Base-by-base conservation (phyloP, 2,329 filamentous ascomycete species). In the Claviceps citrina region DNA sequence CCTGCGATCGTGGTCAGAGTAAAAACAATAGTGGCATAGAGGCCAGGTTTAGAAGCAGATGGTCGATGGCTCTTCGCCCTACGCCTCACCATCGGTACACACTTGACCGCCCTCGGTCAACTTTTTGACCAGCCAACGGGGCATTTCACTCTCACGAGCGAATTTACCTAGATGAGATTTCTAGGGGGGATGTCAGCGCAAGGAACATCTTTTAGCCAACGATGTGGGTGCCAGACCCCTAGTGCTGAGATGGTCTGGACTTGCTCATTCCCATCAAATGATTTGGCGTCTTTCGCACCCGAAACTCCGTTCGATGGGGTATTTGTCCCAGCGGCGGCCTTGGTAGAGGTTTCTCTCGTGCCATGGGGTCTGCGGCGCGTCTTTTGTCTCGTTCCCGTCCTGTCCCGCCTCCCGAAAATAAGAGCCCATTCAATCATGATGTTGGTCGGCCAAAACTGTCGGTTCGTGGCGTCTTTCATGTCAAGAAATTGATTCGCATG, bases 1-100 rank as follows among this genome's bases (percentile, higher is more conserved):
- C 70, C 70, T 56, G 51, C 44, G 1, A 54, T n/a, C 12, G 7
- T 26, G 12, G 30, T 39, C 22, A 39, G 31, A 39, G 25, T 9
- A 7, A 25, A 20, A 15, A 15, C 7, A 10, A 24, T 16, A 13
- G 19, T 5, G 13, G 13, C 12, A n/a, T 30, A 15, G 2, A 37
- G 12, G 18, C 6, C 4, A 20, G 18, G 27, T 22, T 8, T 3
- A 12, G 25, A 31, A 38, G 8, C 8, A 13, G n/a, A 7, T 3
- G 28, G 7, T 3, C 9, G 5, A 28, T n/a, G 12, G 13, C 8
- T 31, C 5, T 15, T 13, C 9, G 7, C 13, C 15, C 13, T 22
- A 25, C 8, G 3, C 10, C 34, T 45, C 15, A 44, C 43, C 43
- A 7, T 42, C 36, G 7, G 40, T 44, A 35, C 43, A 42, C 10